phyloP scores from a whole-genome alignment of 2,329 filamentous ascomycete genomes.

The Pseudocercospora musae region DNA sequence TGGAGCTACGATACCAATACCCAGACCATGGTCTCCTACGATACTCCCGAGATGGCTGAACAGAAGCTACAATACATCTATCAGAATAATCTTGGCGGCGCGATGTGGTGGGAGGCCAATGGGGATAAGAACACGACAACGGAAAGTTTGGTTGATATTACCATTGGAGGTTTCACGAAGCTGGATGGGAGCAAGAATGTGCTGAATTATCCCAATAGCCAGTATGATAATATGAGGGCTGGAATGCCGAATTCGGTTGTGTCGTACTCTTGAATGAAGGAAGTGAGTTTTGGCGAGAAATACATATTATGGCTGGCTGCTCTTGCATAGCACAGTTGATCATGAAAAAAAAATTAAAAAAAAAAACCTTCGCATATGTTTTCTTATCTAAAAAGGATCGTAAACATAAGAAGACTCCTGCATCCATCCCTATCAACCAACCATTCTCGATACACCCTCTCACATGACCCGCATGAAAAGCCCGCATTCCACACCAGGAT shows the following conservation, averaged over 20 bases:
- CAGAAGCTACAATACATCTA: slow-evolving; percentile 71
- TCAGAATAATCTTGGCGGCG: slow-evolving; percentile 69
- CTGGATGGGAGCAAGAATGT: slow-evolving; percentile 50
- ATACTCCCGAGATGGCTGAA: slow-evolving; percentile 62
- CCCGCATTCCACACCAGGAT: neutral
- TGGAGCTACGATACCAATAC: slow-evolving; percentile 69
- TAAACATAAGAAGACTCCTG: neutral
- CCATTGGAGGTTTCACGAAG: slow-evolving; percentile 39
- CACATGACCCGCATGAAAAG: neutral
- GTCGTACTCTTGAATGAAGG: neutral
- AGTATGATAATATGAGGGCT: slow-evolving; percentile 52
- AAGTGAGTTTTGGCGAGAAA: neutral
- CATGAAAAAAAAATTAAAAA: too few relatives aligned
- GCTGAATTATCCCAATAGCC: slow-evolving; percentile 51
- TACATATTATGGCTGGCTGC: neutral
- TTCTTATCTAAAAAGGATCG: neutral
- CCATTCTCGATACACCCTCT: neutral
- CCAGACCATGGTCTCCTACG: slow-evolving; percentile 72
- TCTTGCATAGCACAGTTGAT: neutral
- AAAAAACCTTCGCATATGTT: neutral
- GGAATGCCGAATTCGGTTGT: slow-evolving; percentile 33
- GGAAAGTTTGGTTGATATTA: slow-evolving; percentile 57
- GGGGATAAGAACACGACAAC: slow-evolving; percentile 55
- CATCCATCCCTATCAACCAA: neutral
- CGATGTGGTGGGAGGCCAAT: slow-evolving; percentile 95